Evolutionary conservation across 495 filamentous ascomycete genomes (phyloP), one percentile per base, ranked within the genome.

Genomic region (Trichoderma gamsii): DNA sequence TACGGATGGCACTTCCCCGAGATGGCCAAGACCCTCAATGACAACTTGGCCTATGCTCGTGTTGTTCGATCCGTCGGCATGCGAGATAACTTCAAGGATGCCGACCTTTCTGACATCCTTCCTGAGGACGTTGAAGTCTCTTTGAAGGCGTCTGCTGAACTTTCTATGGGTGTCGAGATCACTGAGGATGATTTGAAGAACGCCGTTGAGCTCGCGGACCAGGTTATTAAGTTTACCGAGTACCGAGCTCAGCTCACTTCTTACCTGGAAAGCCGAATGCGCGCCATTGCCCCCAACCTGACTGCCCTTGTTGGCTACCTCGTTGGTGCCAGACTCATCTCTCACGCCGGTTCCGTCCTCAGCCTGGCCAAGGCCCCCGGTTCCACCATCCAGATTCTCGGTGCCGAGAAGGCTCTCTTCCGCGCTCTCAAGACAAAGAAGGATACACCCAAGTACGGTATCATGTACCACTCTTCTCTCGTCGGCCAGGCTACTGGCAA

Each of bases 1-100:
- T 99, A 99, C 73, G 95, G 95, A 68, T 99, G 95, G 95, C 96
- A 98, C 80, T 99, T 98, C 83, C 95, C 95, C 27, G 95, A 99
- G 80, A 85, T 99, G 85, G 93, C 90, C 69, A 90, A 91, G 77
- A 97, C 98, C 75, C 85, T 99, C 71, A 96, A 97, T 77, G 95
- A 99, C 85, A 99, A 99, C 79, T 80, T 97, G 66, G 96, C 96
- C 68, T 98, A 97, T 74, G 85, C 95, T 67, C 86, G 87, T 64
- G 86, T 98, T 64, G 92, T 98, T 68, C 80, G 94, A 66, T 85
- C 86, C 71, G 90, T 97, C 85, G 95, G 95, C 70, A 90, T 96
- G 86, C 88, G 95, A 66, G 81, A 85, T 66, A 91, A 91, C 74
- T 90, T 87, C 67, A 81, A 86, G 67, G 84, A 83, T 51, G 82